Base-by-base conservation (phyloP, 73 alveolate genomes). In the Breviolum minutum region DNA sequence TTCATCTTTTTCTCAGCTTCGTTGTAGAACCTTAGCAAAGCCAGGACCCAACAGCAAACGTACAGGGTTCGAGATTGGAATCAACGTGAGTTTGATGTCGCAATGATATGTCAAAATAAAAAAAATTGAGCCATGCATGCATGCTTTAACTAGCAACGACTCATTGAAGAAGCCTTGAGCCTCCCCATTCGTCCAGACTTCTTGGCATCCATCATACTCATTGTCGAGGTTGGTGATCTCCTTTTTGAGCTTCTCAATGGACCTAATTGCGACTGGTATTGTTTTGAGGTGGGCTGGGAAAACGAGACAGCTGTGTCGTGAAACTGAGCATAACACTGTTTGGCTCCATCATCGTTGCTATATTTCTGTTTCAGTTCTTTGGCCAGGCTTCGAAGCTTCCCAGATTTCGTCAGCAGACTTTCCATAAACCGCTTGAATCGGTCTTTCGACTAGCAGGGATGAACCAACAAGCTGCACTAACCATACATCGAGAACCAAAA, bases 391-490 rank as follows among this genome's bases (percentile, higher is more conserved):
- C 92, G 92, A 0, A 83, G 16, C 60, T 83, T 83, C 0, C 92
- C 92, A 22, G 61, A 22, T 14, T 61, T 54, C 61, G 54, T 6
- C 76, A 83, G 13, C 26, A 83, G 10, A 74, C 69, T n/a, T 0
- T 83, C 92, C 92, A 83, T 60, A 74, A 83, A 83, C 74, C 61
- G 54, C 89, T 81, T 81, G 89, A 81, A 81, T 0, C 70, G 68
- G 89, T 32, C 70, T 81, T 81, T 81, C 32, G 89, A 48, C 89
- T 81, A 32, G 70, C 89, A 48, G 89, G 89, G 1, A 14, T 8
- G 30, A 76, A 76, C 22, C 9, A 26, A 9, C n/a, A 1, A 9
- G 27, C 6, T 14, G 30, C 32, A 81, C 8, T 7, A 17, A 8
- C 16, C 32, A 80, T 48, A 8, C 7, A 76, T 76, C 11, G 20